Conservation (phyloP, 2,329 filamentous ascomycete species). For the Exophiala aquamarina region DNA sequence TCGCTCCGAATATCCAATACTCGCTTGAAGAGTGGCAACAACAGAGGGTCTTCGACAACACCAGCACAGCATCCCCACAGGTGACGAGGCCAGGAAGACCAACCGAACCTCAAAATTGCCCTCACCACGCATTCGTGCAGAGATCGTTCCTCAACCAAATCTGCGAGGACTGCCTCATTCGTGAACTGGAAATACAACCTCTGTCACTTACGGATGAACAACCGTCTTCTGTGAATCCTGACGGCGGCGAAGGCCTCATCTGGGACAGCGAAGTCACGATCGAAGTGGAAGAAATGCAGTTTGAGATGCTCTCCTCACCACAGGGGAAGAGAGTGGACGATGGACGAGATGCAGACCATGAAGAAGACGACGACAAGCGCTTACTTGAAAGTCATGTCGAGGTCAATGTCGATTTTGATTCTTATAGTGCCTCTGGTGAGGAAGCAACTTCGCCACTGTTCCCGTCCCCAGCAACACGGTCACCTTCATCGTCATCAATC, state of each 20-base stretch:
- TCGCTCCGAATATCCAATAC: constrained; percentile 11
- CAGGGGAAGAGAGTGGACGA: not conserved
- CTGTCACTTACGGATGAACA: no score
- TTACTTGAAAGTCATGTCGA: constrained; percentile 24
- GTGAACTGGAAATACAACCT: constrained; percentile 7
- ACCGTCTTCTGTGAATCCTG: not conserved
- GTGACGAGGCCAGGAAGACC: constrained; percentile 3
- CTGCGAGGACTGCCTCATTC: constrained; percentile 26
- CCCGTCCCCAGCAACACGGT: not conserved
- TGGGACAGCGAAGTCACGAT: constrained; percentile 28
- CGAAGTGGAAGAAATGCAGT: constrained; percentile 16
- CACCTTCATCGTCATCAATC: no score
- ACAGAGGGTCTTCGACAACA: constrained; percentile 1
- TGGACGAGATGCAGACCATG: not conserved
- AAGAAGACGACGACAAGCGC: constrained; percentile 11
- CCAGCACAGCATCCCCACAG: not conserved
- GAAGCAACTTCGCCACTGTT: constrained; percentile 8
- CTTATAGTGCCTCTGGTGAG: constrained; percentile 1
- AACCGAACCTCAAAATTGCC: constrained; percentile 15
- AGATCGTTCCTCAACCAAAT: constrained; percentile 28
- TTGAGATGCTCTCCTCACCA: constrained; percentile 1
- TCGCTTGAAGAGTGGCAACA: constrained; percentile 10
- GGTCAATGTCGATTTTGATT: constrained; percentile 17
- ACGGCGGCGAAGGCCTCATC: constrained; percentile 19
- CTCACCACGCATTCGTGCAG: constrained; percentile 16